These are phyloP conservation scores for Euphorbia lathyris DNA, from an alignment of 345 rosid genomes.

Conservation along the genomic window DNA sequence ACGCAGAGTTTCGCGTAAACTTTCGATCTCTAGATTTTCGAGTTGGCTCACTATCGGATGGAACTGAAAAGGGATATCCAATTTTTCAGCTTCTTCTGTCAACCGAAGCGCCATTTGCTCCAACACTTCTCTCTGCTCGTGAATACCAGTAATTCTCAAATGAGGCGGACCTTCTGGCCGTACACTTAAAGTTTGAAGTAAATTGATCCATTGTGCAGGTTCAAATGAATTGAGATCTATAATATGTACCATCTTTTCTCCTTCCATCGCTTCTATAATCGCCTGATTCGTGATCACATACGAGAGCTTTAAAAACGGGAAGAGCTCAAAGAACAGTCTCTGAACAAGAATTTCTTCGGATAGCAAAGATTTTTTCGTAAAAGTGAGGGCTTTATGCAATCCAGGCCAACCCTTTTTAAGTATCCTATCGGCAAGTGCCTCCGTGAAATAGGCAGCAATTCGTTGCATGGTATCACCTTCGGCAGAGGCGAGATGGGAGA, in stretches of 20 bases:
- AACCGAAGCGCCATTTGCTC: slow-evolving; percentile 59
- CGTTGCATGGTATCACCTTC: slow-evolving; percentile 74
- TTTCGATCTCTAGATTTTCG: slow-evolving; percentile 51
- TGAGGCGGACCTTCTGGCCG: slow-evolving; percentile 76
- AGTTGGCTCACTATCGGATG: slow-evolving; percentile 53
- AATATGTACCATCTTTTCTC: slow-evolving; percentile 72
- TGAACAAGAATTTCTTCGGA: slow-evolving; percentile 51
- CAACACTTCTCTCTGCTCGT: slow-evolving; percentile 58
- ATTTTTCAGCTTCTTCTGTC: slow-evolving; percentile 64
- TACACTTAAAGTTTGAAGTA: slow-evolving; percentile 48
- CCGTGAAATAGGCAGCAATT: slow-evolving; percentile 71
- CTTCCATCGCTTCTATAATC: slow-evolving; percentile 66
- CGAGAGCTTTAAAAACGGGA: slow-evolving; percentile 59
- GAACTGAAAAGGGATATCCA: slow-evolving; percentile 72
- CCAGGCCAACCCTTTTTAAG: slow-evolving; percentile 64
- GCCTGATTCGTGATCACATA: slow-evolving; percentile 67
- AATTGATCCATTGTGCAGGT: slow-evolving; percentile 77
- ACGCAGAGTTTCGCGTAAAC: slow-evolving; percentile 48
- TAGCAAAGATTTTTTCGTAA: slow-evolving; percentile 43
- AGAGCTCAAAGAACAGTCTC: slow-evolving; percentile 65
- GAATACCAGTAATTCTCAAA: slow-evolving; percentile 65
- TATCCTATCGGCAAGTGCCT: slow-evolving; percentile 62
- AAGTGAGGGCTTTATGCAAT: slow-evolving; percentile 63
- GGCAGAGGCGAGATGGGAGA: slow-evolving; percentile 62
- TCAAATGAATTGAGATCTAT: slow-evolving; percentile 57